phyloP scores from a whole-genome alignment of 345 rosid species.

The Mangifera indica region DNA sequence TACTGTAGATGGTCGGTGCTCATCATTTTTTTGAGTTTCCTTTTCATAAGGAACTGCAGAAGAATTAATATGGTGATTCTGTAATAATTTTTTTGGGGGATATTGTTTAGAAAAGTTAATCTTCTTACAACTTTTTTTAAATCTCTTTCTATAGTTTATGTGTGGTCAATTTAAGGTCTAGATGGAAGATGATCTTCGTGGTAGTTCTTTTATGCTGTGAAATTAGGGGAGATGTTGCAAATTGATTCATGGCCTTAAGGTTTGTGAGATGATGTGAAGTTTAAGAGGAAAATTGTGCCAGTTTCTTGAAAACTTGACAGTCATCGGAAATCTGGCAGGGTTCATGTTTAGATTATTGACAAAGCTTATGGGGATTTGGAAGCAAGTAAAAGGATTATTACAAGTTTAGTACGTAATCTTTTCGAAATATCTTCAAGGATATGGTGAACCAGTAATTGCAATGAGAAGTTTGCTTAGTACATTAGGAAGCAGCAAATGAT shows the following conservation, averaged over 20 bases:
- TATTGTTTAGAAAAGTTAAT: not conserved
- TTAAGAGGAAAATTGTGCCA: not conserved
- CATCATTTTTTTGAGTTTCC: not conserved
- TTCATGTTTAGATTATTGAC: not conserved
- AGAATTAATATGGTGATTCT: not conserved
- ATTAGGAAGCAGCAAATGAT: not conserved
- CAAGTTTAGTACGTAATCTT: too few species aligned
- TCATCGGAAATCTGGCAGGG: too few species aligned
- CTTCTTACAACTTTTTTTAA: not conserved
- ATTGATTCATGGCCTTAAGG: not conserved
- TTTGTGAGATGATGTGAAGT: not conserved
- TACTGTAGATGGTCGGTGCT: not conserved
- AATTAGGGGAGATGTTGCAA: not conserved
- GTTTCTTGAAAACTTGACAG: not conserved
- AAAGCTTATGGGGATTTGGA: not conserved
- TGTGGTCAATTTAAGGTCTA: slow-evolving; percentile 1
- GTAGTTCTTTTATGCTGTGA: not conserved
- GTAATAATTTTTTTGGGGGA: not conserved
- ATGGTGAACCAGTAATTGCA: not conserved
- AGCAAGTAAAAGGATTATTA: not conserved
- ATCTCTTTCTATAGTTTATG: not conserved
- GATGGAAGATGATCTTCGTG: not conserved
- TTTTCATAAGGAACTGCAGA: not conserved
- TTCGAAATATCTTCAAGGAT: not conserved
- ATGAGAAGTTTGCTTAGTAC: not conserved